A percentile compares a stretch with the other conserved stretches of the same genome.
phyloP scores from a whole-genome alignment of 1,284 basidiomycete species.

The Xerocomus nothofagi region DNA sequence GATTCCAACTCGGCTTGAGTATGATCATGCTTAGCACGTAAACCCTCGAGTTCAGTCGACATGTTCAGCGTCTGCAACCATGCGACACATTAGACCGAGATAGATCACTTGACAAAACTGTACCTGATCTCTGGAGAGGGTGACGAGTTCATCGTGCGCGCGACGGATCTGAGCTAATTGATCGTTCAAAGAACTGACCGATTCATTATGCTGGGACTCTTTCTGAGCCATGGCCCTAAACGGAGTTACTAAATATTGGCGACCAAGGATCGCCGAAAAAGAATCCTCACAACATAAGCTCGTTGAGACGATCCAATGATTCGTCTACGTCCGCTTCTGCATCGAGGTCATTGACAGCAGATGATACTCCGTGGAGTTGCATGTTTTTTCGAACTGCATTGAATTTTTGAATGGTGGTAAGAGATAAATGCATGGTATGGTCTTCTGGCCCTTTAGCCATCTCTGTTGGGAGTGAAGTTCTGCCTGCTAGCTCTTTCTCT shows the following conservation, averaged over 20 bases:
- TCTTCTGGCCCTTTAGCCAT: slow-evolving; percentile 17
- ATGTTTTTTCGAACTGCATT: slow-evolving; percentile 67
- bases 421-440: slow-evolving; percentile 51
- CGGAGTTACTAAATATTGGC: slow-evolving; percentile 7
- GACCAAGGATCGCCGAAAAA: slow-evolving; percentile 7
- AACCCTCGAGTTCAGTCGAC: slow-evolving; percentile 78
- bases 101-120: slow-evolving; percentile 6
- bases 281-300: slow-evolving; percentile 76
- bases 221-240: slow-evolving; percentile 91
- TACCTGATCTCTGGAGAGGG: slow-evolving; percentile 81
- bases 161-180: slow-evolving; percentile 70
- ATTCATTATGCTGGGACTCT: slow-evolving; percentile 80
- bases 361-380: slow-evolving; percentile 45
- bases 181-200: slow-evolving; percentile 65
- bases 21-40: slow-evolving; percentile 62
- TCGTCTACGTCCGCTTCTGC: slow-evolving; percentile 58
- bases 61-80: slow-evolving; percentile 71
- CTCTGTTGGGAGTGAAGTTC: slow-evolving; percentile 5
- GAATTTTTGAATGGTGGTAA: slow-evolving; percentile 68
- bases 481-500: slow-evolving; percentile 41
- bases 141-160: slow-evolving; percentile 77
- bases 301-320: slow-evolving; percentile 73
- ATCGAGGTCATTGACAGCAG: slow-evolving; percentile 26
- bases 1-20: slow-evolving; percentile 54
- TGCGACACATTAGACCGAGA: neutral